Conservation (phyloP, 495 filamentous ascomycete species). For the Evernia prunastri region DNA sequence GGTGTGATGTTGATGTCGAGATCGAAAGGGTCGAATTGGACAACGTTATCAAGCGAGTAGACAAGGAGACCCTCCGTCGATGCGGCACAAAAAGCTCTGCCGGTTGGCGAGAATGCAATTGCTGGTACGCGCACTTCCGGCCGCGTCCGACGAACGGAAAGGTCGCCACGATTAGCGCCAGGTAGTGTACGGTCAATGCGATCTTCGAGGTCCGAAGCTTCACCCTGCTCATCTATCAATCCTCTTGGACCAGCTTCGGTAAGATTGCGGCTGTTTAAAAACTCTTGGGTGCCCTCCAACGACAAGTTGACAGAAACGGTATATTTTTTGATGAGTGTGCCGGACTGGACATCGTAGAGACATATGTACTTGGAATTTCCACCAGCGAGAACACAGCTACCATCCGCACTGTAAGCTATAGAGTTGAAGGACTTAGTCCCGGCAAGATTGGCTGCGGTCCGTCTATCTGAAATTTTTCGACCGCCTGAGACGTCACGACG, state of each 20-base stretch:
- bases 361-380: slow-evolving; percentile 98
- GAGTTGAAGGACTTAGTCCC: slow-evolving; percentile 86
- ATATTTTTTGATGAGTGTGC: slow-evolving; percentile 86
- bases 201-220: slow-evolving; percentile 82
- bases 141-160: slow-evolving; percentile 62
- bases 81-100: slow-evolving; percentile 86
- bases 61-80: slow-evolving; percentile 90
- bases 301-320: slow-evolving; percentile 91
- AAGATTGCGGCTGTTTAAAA: slow-evolving; percentile 81
- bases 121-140: slow-evolving; percentile 83
- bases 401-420: slow-evolving; percentile 85
- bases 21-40: slow-evolving; percentile 91
- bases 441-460: slow-evolving; percentile 81
- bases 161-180: slow-evolving; percentile 79
- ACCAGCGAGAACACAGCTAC: slow-evolving; percentile 78
- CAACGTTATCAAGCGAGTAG: slow-evolving; percentile 74
- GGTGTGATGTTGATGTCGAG: slow-evolving; percentile 90
- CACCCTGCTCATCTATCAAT: slow-evolving; percentile 78
- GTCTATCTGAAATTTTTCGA: slow-evolving; percentile 74
- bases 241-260: slow-evolving; percentile 84
- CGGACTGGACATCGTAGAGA: slow-evolving; percentile 82
- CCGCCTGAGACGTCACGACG: slow-evolving; percentile 91
- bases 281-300: slow-evolving; percentile 91
- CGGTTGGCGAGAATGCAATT: slow-evolving; percentile 81
- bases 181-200: slow-evolving; percentile 80